A percentile compares a stretch with the other conserved stretches of the same genome.
These are phyloP conservation scores for Vararia minispora DNA, from an alignment of 768 basidiomycete genomes.

Conservation along the genomic window DNA sequence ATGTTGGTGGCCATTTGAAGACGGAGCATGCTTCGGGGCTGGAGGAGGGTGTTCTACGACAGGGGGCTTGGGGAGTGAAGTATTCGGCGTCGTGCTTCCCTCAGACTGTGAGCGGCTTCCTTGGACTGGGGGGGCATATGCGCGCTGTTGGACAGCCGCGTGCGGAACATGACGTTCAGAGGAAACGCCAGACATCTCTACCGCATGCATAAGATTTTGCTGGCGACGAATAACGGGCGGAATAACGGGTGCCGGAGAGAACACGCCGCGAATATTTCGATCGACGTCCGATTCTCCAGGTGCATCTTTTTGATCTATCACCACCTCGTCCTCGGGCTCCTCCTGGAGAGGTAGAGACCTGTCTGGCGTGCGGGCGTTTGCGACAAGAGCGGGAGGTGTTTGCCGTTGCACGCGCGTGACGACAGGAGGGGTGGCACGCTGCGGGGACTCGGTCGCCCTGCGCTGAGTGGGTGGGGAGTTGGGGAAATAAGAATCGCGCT, in stretches of 20 bases:
- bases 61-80: no score
- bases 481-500: constrained; percentile 9
- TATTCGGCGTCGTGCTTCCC: no score
- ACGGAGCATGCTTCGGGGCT: no score
- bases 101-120: no score
- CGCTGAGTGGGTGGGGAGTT: constrained; percentile 8
- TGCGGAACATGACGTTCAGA: no score
- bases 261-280: constrained; percentile 4
- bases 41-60: no score
- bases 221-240: no score
- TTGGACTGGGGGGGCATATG: no score
- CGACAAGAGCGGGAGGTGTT: constrained; percentile 8
- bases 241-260: constrained; percentile 13
- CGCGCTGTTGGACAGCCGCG: no score
- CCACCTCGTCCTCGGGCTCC: constrained; percentile 12
- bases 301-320: background rate
- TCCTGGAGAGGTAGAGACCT: constrained; percentile 14
- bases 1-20: no score
- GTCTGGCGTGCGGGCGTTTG: constrained; percentile 13
- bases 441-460: constrained; percentile 6
- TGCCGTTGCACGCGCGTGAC: constrained; percentile 5
- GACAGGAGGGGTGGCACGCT: constrained; percentile 9
- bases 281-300: constrained; percentile 7
- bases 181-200: no score
- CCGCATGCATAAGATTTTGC: no score